A percentile compares a stretch with the other conserved stretches of the same genome.
Conservation (phyloP, 352 stramenopile species). For the Phytophthora syringae region DNA sequence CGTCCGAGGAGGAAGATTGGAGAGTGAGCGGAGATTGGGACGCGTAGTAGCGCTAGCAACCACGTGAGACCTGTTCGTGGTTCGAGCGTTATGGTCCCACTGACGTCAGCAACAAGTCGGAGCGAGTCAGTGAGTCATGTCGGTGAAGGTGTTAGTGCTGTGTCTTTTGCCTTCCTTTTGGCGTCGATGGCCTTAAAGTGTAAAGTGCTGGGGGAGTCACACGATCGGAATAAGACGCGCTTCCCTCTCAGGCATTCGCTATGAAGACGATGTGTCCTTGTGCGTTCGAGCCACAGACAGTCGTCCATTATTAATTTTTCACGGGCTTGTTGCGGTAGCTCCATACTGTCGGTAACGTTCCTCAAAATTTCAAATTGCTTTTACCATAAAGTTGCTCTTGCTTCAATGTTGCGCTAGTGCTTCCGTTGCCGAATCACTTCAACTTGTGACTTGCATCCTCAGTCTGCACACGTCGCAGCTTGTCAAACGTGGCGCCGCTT, state of each 20-base stretch:
- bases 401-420: neutral
- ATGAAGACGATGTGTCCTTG: neutral
- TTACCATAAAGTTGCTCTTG: too few species aligned
- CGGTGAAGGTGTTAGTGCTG: neutral
- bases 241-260: neutral
- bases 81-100: constrained; percentile 15
- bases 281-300: neutral
- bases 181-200: too few species aligned
- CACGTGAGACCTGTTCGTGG: neutral
- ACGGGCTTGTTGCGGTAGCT: too few species aligned
- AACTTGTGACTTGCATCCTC: constrained; percentile 16
- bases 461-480: constrained; percentile 17
- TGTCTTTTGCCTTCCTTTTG: neutral
- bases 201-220: neutral
- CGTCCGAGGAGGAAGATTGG: constrained; percentile 10
- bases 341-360: too few species aligned
- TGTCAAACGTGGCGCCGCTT: neutral
- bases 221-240: neutral
- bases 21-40: constrained; percentile 14
- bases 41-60: too few species aligned
- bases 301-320: too few species aligned
- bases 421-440: constrained; percentile 12
- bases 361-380: too few species aligned
- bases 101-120: constrained; percentile 24
- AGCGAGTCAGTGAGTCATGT: neutral